Conservation (phyloP, 371 early-diverging fungal genomes). For the Actinomortierella ambigua region DNA sequence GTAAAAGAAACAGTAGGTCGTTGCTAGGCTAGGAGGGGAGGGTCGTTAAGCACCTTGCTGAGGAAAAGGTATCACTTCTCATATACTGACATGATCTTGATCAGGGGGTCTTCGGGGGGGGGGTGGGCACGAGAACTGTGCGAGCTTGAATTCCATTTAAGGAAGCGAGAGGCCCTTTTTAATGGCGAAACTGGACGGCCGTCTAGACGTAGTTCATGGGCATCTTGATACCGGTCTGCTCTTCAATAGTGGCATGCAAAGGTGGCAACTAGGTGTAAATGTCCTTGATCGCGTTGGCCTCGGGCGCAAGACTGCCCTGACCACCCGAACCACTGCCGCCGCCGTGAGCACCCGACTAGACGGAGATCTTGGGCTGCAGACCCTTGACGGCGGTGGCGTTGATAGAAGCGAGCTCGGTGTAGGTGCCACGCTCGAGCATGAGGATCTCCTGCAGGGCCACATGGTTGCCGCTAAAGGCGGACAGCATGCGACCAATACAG, state of each 20-base stretch:
- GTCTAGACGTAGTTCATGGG: slow-evolving; percentile 73
- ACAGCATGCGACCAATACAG: slow-evolving; percentile 38
- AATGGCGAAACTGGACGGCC: slow-evolving; percentile 64
- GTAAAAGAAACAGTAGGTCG: too few species aligned
- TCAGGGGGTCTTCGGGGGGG: too few species aligned
- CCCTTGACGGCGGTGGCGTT: slow-evolving; percentile 59
- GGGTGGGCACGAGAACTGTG: too few species aligned
- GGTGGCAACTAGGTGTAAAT: slow-evolving; percentile 53
- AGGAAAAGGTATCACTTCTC: too few species aligned
- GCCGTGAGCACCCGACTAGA: slow-evolving; percentile 53
- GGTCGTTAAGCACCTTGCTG: too few species aligned
- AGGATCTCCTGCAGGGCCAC: slow-evolving; percentile 50
- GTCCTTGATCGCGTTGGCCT: slow-evolving; percentile 47
- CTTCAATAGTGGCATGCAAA: slow-evolving; percentile 50
- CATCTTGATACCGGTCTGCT: slow-evolving; percentile 53
- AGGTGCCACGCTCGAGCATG: slow-evolving; percentile 57
- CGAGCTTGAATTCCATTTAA: too few species aligned
- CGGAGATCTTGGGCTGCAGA: slow-evolving; percentile 57
- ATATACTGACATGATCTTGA: too few species aligned
- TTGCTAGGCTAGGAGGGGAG: too few species aligned
- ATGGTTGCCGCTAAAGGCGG: slow-evolving; percentile 46
- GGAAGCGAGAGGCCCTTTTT: too few species aligned
- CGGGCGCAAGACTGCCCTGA: slow-evolving; percentile 6
- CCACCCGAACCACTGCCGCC: slow-evolving; percentile 17
- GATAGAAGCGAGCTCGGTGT: slow-evolving; percentile 50